Base-by-base conservation (phyloP, 2,329 filamentous ascomycete genomes). In the Pseudopithomyces maydicus region DNA sequence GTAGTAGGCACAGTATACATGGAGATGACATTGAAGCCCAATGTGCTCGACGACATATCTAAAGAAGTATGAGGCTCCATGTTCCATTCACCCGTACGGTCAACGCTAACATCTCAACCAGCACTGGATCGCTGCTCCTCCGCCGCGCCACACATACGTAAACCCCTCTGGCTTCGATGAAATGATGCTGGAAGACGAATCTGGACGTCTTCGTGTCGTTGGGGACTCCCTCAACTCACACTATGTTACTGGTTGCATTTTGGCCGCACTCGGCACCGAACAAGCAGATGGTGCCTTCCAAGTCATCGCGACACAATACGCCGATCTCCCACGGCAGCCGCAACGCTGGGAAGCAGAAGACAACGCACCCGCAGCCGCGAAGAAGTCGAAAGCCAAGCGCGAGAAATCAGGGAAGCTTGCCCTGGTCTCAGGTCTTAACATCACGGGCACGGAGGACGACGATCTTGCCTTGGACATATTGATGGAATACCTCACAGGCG, bases 1-100 rank as follows among this genome's bases (percentile, higher is more conserved):
- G 90, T 99, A 15, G 84, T 89, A 0, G 95, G 96, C 15, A 99
- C 95, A 0, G 87, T 98, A 32, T 99, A 96, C 75, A 96, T 98
- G 90, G 92, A 98, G 62, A 93, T 99, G 91, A 86, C 90, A 2
- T 77, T 97, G 69, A 99, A 99, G 79, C 95, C 96, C 1, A 96
- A 96, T 71, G 94, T 99, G 74, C 80, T 99, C 33, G 93, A 97
- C 57, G 95, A 99, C 68, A 90, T 99, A 41, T 90, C 91, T 39
- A 96, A 96, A 77, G 94, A 97, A 76, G 91, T 93, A 78, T 15
- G 23, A 15, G 11, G 26, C 52, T 53, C 59, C 29, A 33, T n/a
- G 7, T 38, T 11, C 4, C 23, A 20, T 19, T 15, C 17, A 7
- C 23, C 15, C 10, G 8, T 48, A 17, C 29, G 20, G 20, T 19